Conservation (phyloP, 345 rosid genomes). For the Iberis pinnata region DNA sequence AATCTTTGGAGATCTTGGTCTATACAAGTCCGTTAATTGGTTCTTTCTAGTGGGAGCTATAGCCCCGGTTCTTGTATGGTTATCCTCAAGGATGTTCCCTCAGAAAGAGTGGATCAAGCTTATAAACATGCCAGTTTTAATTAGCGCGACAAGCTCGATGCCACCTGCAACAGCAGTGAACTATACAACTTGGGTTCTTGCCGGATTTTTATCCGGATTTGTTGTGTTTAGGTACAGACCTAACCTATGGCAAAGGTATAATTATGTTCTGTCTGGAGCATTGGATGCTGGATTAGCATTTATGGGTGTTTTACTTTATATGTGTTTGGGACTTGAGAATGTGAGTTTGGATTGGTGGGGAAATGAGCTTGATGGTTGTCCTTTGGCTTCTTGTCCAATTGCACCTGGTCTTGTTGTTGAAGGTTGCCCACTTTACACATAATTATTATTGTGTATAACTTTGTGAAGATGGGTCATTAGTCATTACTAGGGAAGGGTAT, state of each 20-base stretch:
- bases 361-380: constrained; percentile 91
- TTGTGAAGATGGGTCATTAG: no score
- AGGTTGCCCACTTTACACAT: constrained; percentile 73
- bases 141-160: constrained; percentile 79
- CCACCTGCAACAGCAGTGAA: constrained; percentile 99
- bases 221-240: constrained; percentile 72
- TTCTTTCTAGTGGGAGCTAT: constrained; percentile 78
- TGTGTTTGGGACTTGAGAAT: constrained; percentile 75
- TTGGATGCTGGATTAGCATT: constrained; percentile 93
- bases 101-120: constrained; percentile 76
- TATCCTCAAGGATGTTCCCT: constrained; percentile 70
- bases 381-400: constrained; percentile 83
- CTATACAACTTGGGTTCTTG: constrained; percentile 81
- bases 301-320: constrained; percentile 82
- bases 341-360: constrained; percentile 87
- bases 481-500: no score
- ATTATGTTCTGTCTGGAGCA: constrained; percentile 87
- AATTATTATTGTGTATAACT: no score
- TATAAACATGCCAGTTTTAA: constrained; percentile 83
- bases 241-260: constrained; percentile 73
- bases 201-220: constrained; percentile 79
- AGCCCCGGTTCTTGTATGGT: constrained; percentile 73
- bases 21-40: constrained; percentile 75
- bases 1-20: constrained; percentile 81
- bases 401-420: constrained; percentile 52